Conservation (phyloP, 306 rosid genomes). For the Malus fusca region DNA sequence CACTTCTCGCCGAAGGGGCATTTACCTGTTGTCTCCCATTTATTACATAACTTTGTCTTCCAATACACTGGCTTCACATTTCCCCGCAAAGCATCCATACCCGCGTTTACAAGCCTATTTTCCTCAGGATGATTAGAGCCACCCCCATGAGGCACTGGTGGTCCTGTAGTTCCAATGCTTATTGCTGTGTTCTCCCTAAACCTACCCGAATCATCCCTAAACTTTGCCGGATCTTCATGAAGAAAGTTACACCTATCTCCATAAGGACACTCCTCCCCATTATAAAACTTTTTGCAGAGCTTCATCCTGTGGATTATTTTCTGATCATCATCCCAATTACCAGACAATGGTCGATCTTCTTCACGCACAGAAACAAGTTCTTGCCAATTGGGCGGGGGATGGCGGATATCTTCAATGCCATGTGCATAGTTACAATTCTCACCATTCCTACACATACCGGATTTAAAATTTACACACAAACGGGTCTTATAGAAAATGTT, state of each 20-base stretch:
- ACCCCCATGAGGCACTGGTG: conserved; percentile 33
- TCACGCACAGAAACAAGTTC: conserved; percentile 52
- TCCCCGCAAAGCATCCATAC: conserved; percentile 26
- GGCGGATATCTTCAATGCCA: conserved; percentile 75
- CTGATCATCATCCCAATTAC: conserved; percentile 80
- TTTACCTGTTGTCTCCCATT: conserved; percentile 65
- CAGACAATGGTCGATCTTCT: conserved; percentile 33
- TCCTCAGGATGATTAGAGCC: conserved; percentile 35
- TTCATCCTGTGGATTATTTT: conserved; percentile 85
- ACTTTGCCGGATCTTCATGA: conserved; percentile 81
- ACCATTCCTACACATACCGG: conserved; percentile 73
- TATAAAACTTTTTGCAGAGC: conserved; percentile 83
- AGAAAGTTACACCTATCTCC: conserved; percentile 88
- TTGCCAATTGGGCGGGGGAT: conserved; percentile 97
- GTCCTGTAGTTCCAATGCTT: conserved; percentile 61
- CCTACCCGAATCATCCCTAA: conserved; percentile 60
- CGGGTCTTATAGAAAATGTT: conserved; percentile 87
- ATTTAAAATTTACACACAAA: conserved; percentile 63
- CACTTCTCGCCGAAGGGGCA: conserved; percentile 76
- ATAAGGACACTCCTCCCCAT: conserved; percentile 89
- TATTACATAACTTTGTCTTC: conserved; percentile 79
- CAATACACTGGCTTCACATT: conserved; percentile 44
- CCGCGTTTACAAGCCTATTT: conserved; percentile 24
- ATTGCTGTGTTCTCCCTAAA: conserved; percentile 68
- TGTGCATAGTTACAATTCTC: conserved; percentile 89